Base-by-base conservation (phyloP, 345 rosid genomes). In the Boechera retrofracta region DNA sequence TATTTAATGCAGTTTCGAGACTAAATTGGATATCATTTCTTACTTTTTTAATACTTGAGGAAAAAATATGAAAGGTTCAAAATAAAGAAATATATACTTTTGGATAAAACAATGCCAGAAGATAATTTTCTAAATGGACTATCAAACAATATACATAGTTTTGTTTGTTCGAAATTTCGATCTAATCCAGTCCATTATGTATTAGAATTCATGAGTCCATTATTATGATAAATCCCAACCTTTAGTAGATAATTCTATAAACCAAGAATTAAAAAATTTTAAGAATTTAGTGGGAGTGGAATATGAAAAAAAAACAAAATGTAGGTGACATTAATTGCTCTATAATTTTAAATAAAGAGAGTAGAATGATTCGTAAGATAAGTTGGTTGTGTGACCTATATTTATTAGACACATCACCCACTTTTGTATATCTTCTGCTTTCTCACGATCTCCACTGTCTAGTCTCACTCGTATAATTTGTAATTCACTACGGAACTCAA, bases 271-370 rank as follows among this genome's bases (percentile, higher is more conserved):
- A 21, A 39, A 54, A 12, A 4, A 0, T 11, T 31, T 64, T 15
- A 64, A 42, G 18, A 44, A 0, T 6, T 2, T 39, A 10, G 11
- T 2, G 1, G 11, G 42, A 39, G 8, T 55, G 35, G 15, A 3
- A 45, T 55, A 45, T 48, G 11, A 35, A 15, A 54, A 54, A 0
- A 21, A 24, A 56, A 42, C 9, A 47, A 0, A 66, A 35, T 15
- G 66, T 49, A 48, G 73, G 60, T 67, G 72, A 75, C 67, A 75
- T 67, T 75, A 36, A 75, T 1, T 75, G 54, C 26, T 36, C 15
- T 18, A 47, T 45, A 45, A 44, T 13, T 65, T 45, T 15, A 16
- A 65, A 55, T 56, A 65, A 16, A 45, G 65, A 47, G 49, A 49
- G 79, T 58, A 67, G 44, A 74, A 67, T 66, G 66, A 56, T 74